These are phyloP conservation scores for Aspergillus haitiensis DNA, from an alignment of 495 filamentous ascomycete genomes.

Conservation along the genomic window DNA sequence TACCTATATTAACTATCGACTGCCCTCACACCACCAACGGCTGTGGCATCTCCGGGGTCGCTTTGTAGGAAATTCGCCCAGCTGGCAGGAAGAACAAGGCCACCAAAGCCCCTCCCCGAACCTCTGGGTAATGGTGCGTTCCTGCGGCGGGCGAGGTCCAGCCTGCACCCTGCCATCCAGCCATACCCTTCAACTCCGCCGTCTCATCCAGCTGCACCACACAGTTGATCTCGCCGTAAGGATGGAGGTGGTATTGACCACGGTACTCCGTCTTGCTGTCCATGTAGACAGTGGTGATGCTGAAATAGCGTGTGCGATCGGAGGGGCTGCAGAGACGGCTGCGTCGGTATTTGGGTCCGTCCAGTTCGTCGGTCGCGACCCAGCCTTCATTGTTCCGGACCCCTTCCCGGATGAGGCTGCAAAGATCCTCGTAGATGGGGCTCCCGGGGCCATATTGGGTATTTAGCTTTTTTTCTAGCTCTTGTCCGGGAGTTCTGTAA, in stretches of 20 bases:
- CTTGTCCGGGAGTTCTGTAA: conserved; percentile 44
- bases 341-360: conserved; percentile 45
- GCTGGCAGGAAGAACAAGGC: conserved; percentile 47
- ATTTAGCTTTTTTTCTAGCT: conserved; percentile 43
- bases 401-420: conserved; percentile 36
- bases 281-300: conserved; percentile 54
- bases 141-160: conserved; percentile 47
- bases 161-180: conserved; percentile 46
- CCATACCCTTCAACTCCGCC: conserved; percentile 45
- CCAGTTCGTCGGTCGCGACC: conserved; percentile 39
- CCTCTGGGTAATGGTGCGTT: conserved; percentile 48
- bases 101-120: conserved; percentile 38
- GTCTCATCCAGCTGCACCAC: conserved; percentile 43
- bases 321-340: conserved; percentile 39
- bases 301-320: conserved; percentile 42
- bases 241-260: conserved; percentile 49
- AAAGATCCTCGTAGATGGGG: conserved; percentile 44
- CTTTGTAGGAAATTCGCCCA: conserved; percentile 43
- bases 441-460: conserved; percentile 43
- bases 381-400: conserved; percentile 43
- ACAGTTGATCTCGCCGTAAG: conserved; percentile 52
- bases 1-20: conserved; percentile 3
- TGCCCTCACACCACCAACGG: conserved; percentile 22
- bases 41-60: conserved; percentile 37
- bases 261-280: conserved; percentile 38